Conservation (phyloP, 805 yeast species). For the Yamadazyma phyllophila region DNA sequence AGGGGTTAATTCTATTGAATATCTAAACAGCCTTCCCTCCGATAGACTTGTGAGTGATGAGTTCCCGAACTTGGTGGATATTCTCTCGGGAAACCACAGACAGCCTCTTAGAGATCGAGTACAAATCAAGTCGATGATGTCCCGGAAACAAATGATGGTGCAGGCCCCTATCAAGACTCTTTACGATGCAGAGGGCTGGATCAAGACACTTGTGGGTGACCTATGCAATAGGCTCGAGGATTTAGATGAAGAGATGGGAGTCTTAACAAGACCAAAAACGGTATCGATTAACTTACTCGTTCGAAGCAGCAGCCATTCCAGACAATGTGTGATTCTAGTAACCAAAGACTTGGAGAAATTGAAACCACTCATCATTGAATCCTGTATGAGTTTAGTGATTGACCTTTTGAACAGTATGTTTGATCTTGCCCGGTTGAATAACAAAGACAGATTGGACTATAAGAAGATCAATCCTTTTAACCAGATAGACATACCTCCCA, state of each 20-base stretch:
- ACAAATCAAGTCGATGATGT: constrained; percentile 81
- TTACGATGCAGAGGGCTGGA: constrained; percentile 71
- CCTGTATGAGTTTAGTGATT: constrained; percentile 39
- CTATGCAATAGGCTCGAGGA: constrained; percentile 68
- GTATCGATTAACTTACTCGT: constrained; percentile 39
- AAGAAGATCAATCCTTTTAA: constrained; percentile 13
- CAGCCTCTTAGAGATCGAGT: constrained; percentile 58
- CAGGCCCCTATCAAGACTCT: constrained; percentile 47
- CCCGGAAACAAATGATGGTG: constrained; percentile 75
- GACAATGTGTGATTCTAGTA: constrained; percentile 41
- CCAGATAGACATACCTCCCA: constrained; percentile 35
- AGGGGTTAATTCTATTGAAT: constrained; percentile 42
- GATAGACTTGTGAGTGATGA: constrained; percentile 22
- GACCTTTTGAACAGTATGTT: constrained; percentile 33
- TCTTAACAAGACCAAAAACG: constrained; percentile 50
- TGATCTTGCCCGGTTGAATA: constrained; percentile 22
- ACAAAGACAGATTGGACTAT: constrained; percentile 16
- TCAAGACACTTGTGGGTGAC: constrained; percentile 80
- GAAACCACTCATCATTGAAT: constrained; percentile 22
- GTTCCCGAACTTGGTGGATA: constrained; percentile 56
- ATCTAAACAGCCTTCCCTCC: constrained; percentile 45
- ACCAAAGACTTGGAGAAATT: constrained; percentile 37
- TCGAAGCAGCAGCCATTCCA: constrained; percentile 23
- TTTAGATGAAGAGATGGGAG: constrained; percentile 58
- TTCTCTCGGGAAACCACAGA: constrained; percentile 62